Evolutionary conservation across 1,284 basidiomycete genomes (phyloP).

Genomic region (Neonothopanus nambi): DNA sequence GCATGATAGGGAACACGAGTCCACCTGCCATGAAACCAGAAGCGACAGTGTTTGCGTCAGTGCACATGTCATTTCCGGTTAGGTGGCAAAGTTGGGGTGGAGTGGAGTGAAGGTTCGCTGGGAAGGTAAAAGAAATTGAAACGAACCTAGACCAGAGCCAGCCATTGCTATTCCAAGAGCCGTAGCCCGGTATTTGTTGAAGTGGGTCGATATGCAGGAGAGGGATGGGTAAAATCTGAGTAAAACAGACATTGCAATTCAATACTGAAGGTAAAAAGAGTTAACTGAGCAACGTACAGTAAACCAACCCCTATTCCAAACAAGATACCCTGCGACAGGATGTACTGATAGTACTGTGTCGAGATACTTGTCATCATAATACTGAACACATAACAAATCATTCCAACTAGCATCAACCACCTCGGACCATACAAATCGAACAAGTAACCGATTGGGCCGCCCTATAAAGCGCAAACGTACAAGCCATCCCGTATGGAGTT

Average conservation of each 20-base stretch:
- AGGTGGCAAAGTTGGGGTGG: constrained; percentile 5
- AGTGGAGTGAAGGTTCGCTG: constrained; percentile 11
- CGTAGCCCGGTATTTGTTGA: constrained; percentile 57
- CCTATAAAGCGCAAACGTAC: constrained; percentile 35
- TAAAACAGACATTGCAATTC: constrained; percentile 16
- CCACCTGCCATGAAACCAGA: no score
- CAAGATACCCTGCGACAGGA: constrained; percentile 59
- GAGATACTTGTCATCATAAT: constrained; percentile 56
- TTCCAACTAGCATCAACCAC: constrained; percentile 44
- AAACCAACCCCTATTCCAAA: constrained; percentile 62
- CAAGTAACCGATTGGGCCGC: constrained; percentile 46
- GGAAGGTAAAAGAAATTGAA: neutral
- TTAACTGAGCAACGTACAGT: constrained; percentile 41
- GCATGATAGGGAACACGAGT: constrained; percentile 65
- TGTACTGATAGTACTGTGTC: constrained; percentile 56
- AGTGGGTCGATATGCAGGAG: constrained; percentile 55
- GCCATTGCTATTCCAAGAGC: constrained; percentile 55
- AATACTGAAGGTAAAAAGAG: neutral
- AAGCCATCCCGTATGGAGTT: no score
- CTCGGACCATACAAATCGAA: constrained; percentile 55
- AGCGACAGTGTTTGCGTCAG: constrained; percentile 22
- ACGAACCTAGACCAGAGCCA: constrained; percentile 54
- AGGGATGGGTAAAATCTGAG: constrained; percentile 58
- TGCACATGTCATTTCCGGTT: no score
- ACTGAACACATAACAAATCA: constrained; percentile 41